Evolutionary conservation across 176 grass and related monocot genomes (phyloP), one percentile per base, ranked within the genome.

Genomic region (Phragmites australis): DNA sequence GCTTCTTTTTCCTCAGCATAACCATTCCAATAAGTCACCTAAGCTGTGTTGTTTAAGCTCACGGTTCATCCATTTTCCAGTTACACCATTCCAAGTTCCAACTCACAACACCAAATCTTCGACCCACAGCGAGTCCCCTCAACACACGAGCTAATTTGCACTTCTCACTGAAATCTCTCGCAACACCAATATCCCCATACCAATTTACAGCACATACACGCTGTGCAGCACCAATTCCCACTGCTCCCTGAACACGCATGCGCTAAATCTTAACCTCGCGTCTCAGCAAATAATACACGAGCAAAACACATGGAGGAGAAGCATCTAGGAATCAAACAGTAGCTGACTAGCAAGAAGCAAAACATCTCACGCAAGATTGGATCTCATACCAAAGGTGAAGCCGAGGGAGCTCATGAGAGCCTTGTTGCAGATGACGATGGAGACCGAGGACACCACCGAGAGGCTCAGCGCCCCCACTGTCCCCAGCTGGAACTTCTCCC

Each of bases 371-470:
- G 19, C 79, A 80, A 85, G 73, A 85, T 80, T 69, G 86, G 88
- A 93, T 93, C 87, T 86, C 82, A 44, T 76, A 97, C 94, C 94
- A 10, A 97, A 97, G 87, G 49, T 97, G 87, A 97, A 97, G 80
- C 94, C 87, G 40, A 97, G 94, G 41, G 91, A 90, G 87, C 91
- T 97, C 78, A 97, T 97, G 82, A 97, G 85, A 23, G 94, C 94
- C 91, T 97, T 97, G 89, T 97, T 97, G 55, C 94, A 97, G 84
- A 97, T 94, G 74, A 97, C 94, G 66, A 97, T 97, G 62, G 94
- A 97, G 63, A 97, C 94, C 9, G 94, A 97, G 57, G 94, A 97
- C 72, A 97, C 94, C 54, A 97, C 94, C 39, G 94, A 97, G 58
- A 97, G 87, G 83, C 87, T 88, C 1, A 97, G 85, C 48, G 94